A percentile compares a stretch with the other conserved stretches of the same genome.
These are phyloP conservation scores for Citrus australasica DNA, from an alignment of 345 rosid genomes.

Conservation along the genomic window DNA sequence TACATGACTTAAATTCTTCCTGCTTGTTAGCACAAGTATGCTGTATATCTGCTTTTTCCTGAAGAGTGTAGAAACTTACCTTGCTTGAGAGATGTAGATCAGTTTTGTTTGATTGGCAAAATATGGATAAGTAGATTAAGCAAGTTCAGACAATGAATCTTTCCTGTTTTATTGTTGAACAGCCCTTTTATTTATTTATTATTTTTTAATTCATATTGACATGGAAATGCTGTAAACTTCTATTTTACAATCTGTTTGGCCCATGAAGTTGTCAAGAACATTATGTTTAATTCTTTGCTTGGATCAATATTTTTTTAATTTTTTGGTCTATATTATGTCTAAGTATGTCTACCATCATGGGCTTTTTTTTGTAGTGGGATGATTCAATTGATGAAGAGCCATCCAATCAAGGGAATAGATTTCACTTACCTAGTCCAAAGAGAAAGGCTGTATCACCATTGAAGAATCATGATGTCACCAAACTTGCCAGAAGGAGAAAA, in stretches of 20 bases:
- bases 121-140: background rate
- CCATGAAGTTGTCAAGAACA: background rate
- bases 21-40: background rate
- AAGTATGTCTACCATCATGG: background rate
- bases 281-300: background rate
- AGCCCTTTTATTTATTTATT: too few relatives aligned
- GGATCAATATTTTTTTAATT: background rate
- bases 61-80: too few relatives aligned
- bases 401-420: background rate
- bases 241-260: background rate
- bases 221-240: background rate
- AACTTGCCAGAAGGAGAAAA: constrained; percentile 26
- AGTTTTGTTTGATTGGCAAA: background rate
- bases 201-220: background rate
- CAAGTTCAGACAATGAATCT: background rate
- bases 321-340: background rate
- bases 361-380: constrained; percentile 40
- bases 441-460: constrained; percentile 27
- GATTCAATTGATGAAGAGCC: constrained; percentile 38
- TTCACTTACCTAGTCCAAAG: constrained; percentile 23
- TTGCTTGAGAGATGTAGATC: background rate
- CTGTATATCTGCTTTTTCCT: background rate
- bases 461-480: constrained; percentile 10
- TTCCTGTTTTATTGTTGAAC: background rate
- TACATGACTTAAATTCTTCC: background rate